These are phyloP conservation scores for Lathyrus tuberosus DNA, from an alignment of 306 rosid species.

Conservation along the genomic window DNA sequence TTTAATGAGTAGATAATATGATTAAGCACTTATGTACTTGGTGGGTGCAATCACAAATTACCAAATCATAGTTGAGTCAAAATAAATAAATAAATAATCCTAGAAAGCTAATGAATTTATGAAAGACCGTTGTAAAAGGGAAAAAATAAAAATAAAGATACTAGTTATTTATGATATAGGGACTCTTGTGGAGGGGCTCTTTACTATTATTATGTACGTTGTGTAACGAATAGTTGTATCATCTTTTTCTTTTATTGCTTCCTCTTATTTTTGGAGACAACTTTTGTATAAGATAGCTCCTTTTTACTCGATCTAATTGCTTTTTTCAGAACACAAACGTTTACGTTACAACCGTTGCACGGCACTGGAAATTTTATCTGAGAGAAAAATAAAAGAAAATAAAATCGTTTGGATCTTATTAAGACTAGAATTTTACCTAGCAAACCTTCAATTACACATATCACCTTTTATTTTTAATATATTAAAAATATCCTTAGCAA, in stretches of 20 bases:
- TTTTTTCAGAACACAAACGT: conserved; percentile 24
- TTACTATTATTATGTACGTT: conserved; percentile 8
- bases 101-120: conserved; percentile 32
- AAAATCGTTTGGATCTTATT: not conserved
- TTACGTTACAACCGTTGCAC: conserved; percentile 33
- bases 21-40: conserved; percentile 32
- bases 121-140: conserved; percentile 50
- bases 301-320: conserved; percentile 30
- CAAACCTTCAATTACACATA: too few species aligned
- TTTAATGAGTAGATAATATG: conserved; percentile 9
- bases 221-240: not conserved
- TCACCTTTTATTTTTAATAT: too few species aligned
- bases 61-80: conserved; percentile 29
- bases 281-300: conserved; percentile 35
- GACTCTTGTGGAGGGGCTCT: not conserved
- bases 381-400: too few species aligned
- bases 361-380: not conserved
- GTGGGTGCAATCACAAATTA: conserved; percentile 23
- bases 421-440: too few species aligned
- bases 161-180: not conserved
- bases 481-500: too few species aligned
- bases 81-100: not conserved
- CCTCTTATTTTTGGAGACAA: conserved; percentile 28
- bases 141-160: not conserved
- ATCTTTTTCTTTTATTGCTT: conserved; percentile 11